Evolutionary conservation across 805 yeast species (phyloP).

Genomic region (Wickerhamiella spandovensis): DNA sequence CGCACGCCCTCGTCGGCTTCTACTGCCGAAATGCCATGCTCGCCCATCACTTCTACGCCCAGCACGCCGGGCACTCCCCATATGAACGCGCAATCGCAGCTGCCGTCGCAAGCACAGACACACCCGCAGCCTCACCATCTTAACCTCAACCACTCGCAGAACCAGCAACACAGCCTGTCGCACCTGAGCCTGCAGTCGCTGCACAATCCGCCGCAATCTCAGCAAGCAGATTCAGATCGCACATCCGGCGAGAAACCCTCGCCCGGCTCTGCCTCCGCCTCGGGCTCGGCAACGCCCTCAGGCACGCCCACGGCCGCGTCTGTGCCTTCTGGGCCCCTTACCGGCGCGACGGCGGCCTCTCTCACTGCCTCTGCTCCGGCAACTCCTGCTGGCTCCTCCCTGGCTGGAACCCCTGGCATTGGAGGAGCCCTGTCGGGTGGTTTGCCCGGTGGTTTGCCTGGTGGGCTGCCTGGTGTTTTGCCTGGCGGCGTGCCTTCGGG

Average conservation of each 20-base stretch:
- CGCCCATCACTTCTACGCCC: neutral
- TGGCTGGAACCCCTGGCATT: too few species aligned
- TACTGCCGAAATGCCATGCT: neutral
- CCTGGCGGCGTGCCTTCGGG: constrained; percentile 12
- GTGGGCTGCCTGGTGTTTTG: constrained; percentile 6
- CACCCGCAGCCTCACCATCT: neutral
- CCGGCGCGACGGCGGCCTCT: neutral
- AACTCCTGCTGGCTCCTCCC: constrained; percentile 7
- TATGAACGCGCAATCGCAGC: neutral
- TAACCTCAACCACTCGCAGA: neutral
- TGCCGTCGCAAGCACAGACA: neutral
- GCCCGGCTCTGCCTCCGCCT: neutral
- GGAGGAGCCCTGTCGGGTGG: too few species aligned
- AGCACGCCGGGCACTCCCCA: neutral
- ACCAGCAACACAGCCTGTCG: neutral
- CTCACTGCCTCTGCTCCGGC: constrained; percentile 22
- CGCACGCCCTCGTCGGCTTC: constrained; percentile 13
- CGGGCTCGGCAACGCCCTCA: neutral
- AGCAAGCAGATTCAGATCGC: neutral
- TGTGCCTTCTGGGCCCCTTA: neutral
- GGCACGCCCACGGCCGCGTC: neutral
- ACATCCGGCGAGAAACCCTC: neutral
- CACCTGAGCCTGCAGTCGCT: neutral
- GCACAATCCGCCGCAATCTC: neutral
- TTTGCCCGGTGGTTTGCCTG: constrained; percentile 11